Base-by-base conservation (phyloP, 257 asterid genomes). In the Plantago elongata region DNA sequence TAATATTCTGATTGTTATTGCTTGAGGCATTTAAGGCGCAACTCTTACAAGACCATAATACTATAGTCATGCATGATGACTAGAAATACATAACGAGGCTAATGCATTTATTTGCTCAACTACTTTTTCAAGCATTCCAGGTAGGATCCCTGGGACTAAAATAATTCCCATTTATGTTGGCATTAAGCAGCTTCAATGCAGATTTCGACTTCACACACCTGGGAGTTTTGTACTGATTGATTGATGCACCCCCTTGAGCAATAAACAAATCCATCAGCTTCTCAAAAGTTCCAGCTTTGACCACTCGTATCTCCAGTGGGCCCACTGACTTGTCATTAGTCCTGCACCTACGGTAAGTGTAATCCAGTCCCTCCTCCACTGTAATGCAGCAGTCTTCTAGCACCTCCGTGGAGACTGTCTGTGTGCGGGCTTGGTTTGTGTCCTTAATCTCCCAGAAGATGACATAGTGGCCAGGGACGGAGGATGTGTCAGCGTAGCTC, bases 381-480 rank as follows among this genome's bases (percentile, higher is more conserved):
- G 78, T 78, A 51, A 79, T 68, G 79, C 95, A 87, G 72, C 95
- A 87, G 64, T 84, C 86, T 11, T 62, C 54, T 38, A 87, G 69
- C 43, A 80, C 82, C 11, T 73, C 69, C 17, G 64, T 71, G 37
- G 77, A 60, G 22, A 75, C 18, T 7, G 74, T 69, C 37, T 68
- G 69, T 48, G 66, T 71, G 44, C 68, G 75, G 74, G 68, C 69
- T 7, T 64, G 70, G 52, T 64, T 65, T 4, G 57, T 40, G 69
- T 66, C 69, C 54, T 81, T 71, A 64, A 87, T 78, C 77, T 87
- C 95, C 95, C 95, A 87, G 57, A 66, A 87, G 68, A 87, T 78
- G 71, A 84, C 92, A 49, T 87, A 87, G 80, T 87, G 95, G 22
- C 95, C 95, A 40, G 95, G 95, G 54, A 79, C 72, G 40, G 88